Evolutionary conservation across 164 flowering plant genomes (phyloP).

Genomic region (Tinospora cordifolia): DNA sequence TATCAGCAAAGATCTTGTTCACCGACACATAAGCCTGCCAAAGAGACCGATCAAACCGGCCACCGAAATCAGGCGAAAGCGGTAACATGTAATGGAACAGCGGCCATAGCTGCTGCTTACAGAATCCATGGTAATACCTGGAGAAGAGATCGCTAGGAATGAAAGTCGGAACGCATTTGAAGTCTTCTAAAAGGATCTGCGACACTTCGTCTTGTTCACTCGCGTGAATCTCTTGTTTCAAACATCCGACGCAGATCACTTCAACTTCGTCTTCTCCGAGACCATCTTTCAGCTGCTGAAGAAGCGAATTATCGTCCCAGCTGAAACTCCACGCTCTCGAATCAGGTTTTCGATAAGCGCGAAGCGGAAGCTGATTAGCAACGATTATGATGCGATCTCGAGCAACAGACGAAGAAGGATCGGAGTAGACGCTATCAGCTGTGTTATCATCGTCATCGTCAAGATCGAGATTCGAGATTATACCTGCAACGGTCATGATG

Average conservation of each 20-base stretch:
- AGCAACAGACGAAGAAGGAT: slow-evolving; percentile 1
- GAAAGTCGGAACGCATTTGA: slow-evolving; percentile 19
- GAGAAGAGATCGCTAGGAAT: slow-evolving; percentile 15
- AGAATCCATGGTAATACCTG: slow-evolving; percentile 18
- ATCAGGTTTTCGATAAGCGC: slow-evolving; percentile 3
- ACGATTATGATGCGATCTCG: slow-evolving; percentile 12
- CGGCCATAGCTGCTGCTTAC: slow-evolving; percentile 19
- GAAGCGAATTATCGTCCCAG: slow-evolving; percentile 15
- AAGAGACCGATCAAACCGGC: slow-evolving; percentile 17
- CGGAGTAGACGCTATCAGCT: not conserved
- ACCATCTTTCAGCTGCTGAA: slow-evolving; percentile 17
- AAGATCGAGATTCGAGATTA: slow-evolving; percentile 14
- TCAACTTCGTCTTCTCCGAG: slow-evolving; percentile 13
- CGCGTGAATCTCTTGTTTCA: slow-evolving; percentile 12
- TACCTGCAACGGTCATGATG: slow-evolving; percentile 8
- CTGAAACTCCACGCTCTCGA: slow-evolving; percentile 12
- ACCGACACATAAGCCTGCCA: slow-evolving; percentile 21
- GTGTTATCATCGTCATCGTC: not conserved
- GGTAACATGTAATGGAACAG: slow-evolving; percentile 22
- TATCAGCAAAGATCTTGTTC: slow-evolving; percentile 22
- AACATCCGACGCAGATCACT: slow-evolving; percentile 14
- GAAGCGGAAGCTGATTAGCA: slow-evolving; percentile 16
- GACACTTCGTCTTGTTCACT: slow-evolving; percentile 20
- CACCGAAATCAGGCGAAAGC: slow-evolving; percentile 16
- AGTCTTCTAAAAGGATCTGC: slow-evolving; percentile 7